Conservation (phyloP, 139 green algal species). For the Chlamydomonas sphaeroides region DNA sequence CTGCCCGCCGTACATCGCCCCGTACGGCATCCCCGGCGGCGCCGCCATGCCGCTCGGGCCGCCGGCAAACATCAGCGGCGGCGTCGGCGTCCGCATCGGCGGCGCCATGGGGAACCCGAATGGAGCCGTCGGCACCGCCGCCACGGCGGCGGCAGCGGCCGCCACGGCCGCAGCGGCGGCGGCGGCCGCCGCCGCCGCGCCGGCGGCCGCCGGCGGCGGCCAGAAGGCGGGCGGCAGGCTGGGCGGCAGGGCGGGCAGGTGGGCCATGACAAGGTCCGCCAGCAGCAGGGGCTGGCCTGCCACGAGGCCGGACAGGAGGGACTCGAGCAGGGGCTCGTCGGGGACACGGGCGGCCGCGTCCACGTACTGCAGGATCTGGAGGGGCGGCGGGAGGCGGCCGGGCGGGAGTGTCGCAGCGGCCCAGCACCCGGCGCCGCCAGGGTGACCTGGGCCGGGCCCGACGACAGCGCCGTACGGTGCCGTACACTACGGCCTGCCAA, state of each 20-base stretch:
- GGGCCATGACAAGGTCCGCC: conserved; percentile 33
- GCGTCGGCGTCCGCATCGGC: background rate
- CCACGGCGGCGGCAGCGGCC: background rate
- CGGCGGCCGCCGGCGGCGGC: background rate
- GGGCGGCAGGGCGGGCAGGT: conserved; percentile 23
- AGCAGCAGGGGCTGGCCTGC: conserved; percentile 26
- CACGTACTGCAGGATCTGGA: conserved; percentile 31
- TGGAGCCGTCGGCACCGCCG: too few relatives aligned
- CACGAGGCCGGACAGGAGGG: conserved; percentile 24
- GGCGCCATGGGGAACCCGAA: background rate
- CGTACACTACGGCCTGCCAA: too few relatives aligned
- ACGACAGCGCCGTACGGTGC: too few relatives aligned
- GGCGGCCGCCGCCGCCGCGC: background rate
- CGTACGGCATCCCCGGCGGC: background rate
- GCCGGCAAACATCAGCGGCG: too few relatives aligned
- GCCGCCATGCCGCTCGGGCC: too few relatives aligned
- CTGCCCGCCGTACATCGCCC: too few relatives aligned
- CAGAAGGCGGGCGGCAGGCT: conserved; percentile 10
- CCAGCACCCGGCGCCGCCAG: too few relatives aligned
- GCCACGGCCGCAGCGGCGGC: background rate
- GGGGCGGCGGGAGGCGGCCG: too few relatives aligned
- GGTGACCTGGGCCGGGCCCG: too few relatives aligned
- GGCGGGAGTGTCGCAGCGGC: too few relatives aligned
- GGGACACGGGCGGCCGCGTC: conserved; percentile 7
- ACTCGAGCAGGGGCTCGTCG: conserved; percentile 29